A percentile compares a stretch with the other conserved stretches of the same genome.
Evolutionary conservation across 116 monocot genomes (phyloP).

Genomic region (Cymodocea nodosa): DNA sequence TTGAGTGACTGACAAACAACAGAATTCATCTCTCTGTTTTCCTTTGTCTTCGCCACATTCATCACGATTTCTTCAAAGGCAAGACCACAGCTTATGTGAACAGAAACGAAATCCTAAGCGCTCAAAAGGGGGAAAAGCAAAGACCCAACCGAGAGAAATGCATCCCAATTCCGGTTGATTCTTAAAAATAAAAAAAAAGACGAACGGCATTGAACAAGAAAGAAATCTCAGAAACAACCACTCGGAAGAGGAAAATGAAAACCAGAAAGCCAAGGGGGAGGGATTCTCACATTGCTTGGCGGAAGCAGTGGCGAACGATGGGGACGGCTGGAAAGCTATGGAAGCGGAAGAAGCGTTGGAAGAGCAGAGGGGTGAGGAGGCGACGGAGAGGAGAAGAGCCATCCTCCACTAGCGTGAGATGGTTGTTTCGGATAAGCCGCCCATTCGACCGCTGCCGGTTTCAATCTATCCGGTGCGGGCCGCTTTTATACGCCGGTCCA

Average conservation of each 20-base stretch:
- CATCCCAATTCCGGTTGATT: neutral
- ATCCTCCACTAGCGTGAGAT: neutral
- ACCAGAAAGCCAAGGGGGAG: neutral
- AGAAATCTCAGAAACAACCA: neutral
- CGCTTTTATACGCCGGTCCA: no score
- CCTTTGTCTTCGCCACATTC: no score
- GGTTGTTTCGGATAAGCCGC: neutral
- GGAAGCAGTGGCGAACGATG: neutral
- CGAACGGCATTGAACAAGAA: neutral
- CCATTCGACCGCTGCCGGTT: no score
- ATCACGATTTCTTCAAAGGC: neutral
- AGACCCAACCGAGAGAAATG: neutral
- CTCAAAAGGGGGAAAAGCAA: neutral
- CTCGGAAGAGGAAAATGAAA: neutral
- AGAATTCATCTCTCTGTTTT: no score
- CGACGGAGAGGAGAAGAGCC: slow-evolving; percentile 3
- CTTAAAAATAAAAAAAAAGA: neutral
- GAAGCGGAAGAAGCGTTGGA: neutral
- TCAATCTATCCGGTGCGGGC: no score
- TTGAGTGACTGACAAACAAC: no score
- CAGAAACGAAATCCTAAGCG: neutral
- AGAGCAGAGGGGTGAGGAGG: neutral
- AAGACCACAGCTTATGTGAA: neutral
- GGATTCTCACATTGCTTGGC: slow-evolving; percentile 1
- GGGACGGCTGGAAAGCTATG: neutral